phyloP scores from a whole-genome alignment of 2,329 filamentous ascomycete species.

The Ophiosphaerella korrae region DNA sequence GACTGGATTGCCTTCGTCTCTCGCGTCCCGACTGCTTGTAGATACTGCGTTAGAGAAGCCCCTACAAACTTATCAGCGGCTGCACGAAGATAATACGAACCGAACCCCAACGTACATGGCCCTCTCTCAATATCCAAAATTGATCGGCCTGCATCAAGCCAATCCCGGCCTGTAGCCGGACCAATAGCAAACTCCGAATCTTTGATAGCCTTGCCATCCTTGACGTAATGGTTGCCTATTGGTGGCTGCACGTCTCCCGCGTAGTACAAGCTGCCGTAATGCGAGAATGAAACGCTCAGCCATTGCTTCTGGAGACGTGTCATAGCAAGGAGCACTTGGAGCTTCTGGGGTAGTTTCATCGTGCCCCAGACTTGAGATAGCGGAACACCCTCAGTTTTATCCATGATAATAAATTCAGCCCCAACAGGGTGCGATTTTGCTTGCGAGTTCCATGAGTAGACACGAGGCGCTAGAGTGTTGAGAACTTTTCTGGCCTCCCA shows the following conservation, averaged over 20 bases:
- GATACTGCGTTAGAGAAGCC: conserved; percentile 10
- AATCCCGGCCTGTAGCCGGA: conserved; percentile 5
- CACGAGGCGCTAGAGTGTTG: conserved; percentile 30
- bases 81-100: conserved; percentile 1
- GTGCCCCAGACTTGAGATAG: conserved; percentile 31
- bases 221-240: conserved; percentile 5
- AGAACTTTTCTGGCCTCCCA: conserved; percentile 25
- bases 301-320: conserved; percentile 6
- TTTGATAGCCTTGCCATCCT: conserved; percentile 1
- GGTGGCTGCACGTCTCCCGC: conserved; percentile 7
- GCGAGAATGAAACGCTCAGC: conserved; percentile 9
- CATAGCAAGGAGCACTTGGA: conserved; percentile 4
- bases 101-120: conserved; percentile 8
- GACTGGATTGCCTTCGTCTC: conserved; percentile 6
- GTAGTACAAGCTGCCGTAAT: conserved; percentile 14
- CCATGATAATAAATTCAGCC: conserved; percentile 30
- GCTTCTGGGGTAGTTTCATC: conserved; percentile 7
- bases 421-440: conserved; percentile 20
- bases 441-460: conserved; percentile 32
- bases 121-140: conserved; percentile 1
- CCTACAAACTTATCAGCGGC: conserved; percentile 3
- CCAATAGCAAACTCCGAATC: conserved; percentile 3
- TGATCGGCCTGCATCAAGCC: conserved; percentile 6
- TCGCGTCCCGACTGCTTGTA: conserved; percentile 8
- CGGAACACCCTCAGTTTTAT: conserved; percentile 25